Conservation (phyloP, 306 rosid species). For the Vigna hirtella region DNA sequence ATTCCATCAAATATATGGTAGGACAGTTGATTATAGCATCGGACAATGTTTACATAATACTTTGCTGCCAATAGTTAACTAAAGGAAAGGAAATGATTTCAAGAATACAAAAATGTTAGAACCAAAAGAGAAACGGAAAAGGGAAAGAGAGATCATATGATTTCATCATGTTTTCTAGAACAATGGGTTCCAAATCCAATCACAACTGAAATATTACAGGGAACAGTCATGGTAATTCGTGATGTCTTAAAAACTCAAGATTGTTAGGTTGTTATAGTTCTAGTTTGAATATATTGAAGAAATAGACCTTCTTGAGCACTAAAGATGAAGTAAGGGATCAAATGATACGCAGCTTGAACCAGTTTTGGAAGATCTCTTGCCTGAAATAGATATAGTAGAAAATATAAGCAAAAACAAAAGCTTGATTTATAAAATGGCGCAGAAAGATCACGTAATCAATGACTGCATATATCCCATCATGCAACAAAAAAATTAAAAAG, state of each 20-base stretch:
- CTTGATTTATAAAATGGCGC: constrained; percentile 19
- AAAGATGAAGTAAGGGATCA: constrained; percentile 91
- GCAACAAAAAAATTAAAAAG: constrained; percentile 5
- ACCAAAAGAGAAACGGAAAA: neutral
- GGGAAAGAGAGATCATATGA: neutral
- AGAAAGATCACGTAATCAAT: constrained; percentile 6
- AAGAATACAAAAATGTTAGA: constrained; percentile 4
- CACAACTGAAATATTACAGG: constrained; percentile 20
- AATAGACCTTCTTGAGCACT: constrained; percentile 90
- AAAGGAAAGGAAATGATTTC: neutral
- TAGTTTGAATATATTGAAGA: constrained; percentile 13
- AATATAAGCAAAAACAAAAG: constrained; percentile 28
- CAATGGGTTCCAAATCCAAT: constrained; percentile 24
- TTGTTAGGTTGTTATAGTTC: constrained; percentile 25
- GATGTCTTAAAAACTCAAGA: neutral
- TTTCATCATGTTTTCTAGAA: neutral
- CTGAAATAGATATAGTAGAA: constrained; percentile 56
- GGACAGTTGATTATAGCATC: neutral
- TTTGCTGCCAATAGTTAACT: neutral
- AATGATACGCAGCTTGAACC: constrained; percentile 84
- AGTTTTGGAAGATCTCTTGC: constrained; percentile 88
- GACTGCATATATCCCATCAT: neutral
- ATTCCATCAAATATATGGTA: constrained; percentile 26
- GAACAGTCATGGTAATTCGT: neutral
- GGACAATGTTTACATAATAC: constrained; percentile 2